phyloP scores from a whole-genome alignment of 257 asterid genomes.

The Nicotiana obtusifolia region DNA sequence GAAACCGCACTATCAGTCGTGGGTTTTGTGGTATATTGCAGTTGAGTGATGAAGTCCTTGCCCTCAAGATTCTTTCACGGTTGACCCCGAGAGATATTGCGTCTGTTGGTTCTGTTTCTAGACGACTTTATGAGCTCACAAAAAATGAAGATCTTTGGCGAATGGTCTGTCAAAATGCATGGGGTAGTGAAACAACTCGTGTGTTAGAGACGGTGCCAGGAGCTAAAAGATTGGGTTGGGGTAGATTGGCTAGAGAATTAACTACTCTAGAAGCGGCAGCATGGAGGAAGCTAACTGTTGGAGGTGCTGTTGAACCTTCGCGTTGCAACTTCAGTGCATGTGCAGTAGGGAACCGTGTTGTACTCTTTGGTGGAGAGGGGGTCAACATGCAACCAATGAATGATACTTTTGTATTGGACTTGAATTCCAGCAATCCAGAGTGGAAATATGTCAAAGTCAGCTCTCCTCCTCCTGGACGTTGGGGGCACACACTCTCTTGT shows the following conservation, averaged over 20 bases:
- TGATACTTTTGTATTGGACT: conserved; percentile 82
- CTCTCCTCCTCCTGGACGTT: conserved; percentile 91
- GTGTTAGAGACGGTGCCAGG: conserved; percentile 72
- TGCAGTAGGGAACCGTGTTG: conserved; percentile 89
- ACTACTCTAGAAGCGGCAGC: conserved; percentile 93
- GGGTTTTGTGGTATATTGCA: conserved; percentile 69
- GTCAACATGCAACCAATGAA: conserved; percentile 97
- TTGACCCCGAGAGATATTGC: conserved; percentile 88
- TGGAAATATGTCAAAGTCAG: conserved; percentile 81
- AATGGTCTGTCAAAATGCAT: conserved; percentile 88
- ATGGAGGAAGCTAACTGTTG: conserved; percentile 81
- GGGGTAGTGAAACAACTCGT: conserved; percentile 82
- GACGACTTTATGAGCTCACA: conserved; percentile 58
- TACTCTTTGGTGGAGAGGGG: conserved; percentile 95
- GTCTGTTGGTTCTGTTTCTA: conserved; percentile 79
- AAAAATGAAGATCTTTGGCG: conserved; percentile 83
- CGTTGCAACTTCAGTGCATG: conserved; percentile 97
- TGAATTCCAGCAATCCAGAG: conserved; percentile 69
- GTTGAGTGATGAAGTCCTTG: conserved; percentile 73
- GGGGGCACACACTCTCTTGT: conserved; percentile 98
- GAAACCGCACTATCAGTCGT: conserved; percentile 41
- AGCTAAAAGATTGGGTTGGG: conserved; percentile 81
- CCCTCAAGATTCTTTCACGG: conserved; percentile 55
- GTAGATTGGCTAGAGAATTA: conserved; percentile 81
- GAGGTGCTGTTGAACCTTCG: conserved; percentile 87